Percentiles rank a stretch among this genome's conserved stretches.
Conservation (phyloP, 805 yeast genomes). For the Zygosaccharomyces bisporus region DNA sequence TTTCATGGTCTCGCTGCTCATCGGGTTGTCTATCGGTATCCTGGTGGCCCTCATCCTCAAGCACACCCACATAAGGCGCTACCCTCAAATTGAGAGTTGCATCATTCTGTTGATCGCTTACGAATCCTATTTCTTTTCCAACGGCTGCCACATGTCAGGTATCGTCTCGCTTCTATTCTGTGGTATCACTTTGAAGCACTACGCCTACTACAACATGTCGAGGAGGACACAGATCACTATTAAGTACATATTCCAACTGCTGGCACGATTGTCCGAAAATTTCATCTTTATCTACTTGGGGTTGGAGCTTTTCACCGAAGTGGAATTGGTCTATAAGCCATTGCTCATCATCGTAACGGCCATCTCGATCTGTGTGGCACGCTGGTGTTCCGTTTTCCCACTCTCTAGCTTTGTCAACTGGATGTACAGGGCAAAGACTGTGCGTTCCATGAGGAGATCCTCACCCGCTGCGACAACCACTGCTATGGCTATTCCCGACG, state of each 20-base stretch:
- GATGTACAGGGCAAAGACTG: slow-evolving; percentile 57
- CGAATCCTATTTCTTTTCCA: slow-evolving; percentile 94
- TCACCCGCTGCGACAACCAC: slow-evolving; percentile 19
- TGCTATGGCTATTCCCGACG: slow-evolving; percentile 57
- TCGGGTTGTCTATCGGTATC: slow-evolving; percentile 85
- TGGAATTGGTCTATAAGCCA: slow-evolving; percentile 92
- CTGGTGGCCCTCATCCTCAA: slow-evolving; percentile 84
- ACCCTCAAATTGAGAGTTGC: slow-evolving; percentile 97
- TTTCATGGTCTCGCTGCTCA: slow-evolving; percentile 82
- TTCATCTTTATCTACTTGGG: slow-evolving; percentile 95
- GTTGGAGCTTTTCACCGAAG: slow-evolving; percentile 90
- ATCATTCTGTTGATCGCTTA: slow-evolving; percentile 85
- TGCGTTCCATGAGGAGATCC: slow-evolving; percentile 42
- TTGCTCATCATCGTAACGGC: slow-evolving; percentile 85
- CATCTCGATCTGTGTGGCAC: slow-evolving; percentile 83
- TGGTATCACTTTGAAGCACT: slow-evolving; percentile 94
- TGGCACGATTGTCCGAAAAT: slow-evolving; percentile 94
- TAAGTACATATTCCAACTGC: slow-evolving; percentile 86
- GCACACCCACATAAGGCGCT: slow-evolving; percentile 88
- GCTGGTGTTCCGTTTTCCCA: slow-evolving; percentile 98
- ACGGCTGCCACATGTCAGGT: slow-evolving; percentile 99
- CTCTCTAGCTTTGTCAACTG: slow-evolving; percentile 79
- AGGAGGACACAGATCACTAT: slow-evolving; percentile 95
- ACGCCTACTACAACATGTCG: slow-evolving; percentile 96
- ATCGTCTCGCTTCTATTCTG: slow-evolving; percentile 91